Evolutionary conservation across 2,329 filamentous ascomycete genomes (phyloP), one percentile per base, ranked within the genome.

Genomic region (Amauroascus niger): DNA sequence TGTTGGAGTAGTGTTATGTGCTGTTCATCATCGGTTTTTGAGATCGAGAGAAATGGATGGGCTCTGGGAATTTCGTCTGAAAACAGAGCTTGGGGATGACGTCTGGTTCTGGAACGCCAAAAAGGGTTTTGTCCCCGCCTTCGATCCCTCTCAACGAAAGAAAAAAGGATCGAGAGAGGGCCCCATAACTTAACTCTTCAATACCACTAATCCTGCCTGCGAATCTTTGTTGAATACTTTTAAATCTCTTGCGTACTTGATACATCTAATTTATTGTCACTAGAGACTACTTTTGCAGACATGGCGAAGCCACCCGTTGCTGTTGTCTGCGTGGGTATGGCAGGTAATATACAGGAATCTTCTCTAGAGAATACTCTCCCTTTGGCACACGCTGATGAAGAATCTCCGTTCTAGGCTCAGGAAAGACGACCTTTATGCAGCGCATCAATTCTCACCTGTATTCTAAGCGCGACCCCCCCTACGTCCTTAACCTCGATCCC

Each of bases 391-490:
- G 45, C 56, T 47, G 43, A 57, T 54, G 37, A 32, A 16, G n/a
- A 14, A 16, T 53, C 13, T 35, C 2, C 54, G n/a, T 16, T 30
- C 9, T 61, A 87, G 85, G 93, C 63, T 95, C 89, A 14, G 93
- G 93, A 65, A 98, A 98, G 76, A 98, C 93, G n/a, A 98, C 94
- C 0, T 98, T 98, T 67, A 97, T 98, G 91, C 91, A 97, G 69
- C 83, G 93, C 64, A 93, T 98, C 65, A 96, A 96, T 69, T 86
- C 91, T 0, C 80, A 98, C 67, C 83, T 98, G 2, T 91, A 97
- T 67, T 79, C 79, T 4, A 80, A 90, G 64, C 81, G 84, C 55
- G 80, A 84, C 16, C 83, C 88, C 1, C 93, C 94, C 3, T 98
- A 98, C 69, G 89, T 97, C 55, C 83, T 98, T 67, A 98, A 98